A percentile compares a stretch with the other conserved stretches of the same genome.
phyloP scores from a whole-genome alignment of 208 protist genomes.

The Acanthamoeba castellanii region DNA sequence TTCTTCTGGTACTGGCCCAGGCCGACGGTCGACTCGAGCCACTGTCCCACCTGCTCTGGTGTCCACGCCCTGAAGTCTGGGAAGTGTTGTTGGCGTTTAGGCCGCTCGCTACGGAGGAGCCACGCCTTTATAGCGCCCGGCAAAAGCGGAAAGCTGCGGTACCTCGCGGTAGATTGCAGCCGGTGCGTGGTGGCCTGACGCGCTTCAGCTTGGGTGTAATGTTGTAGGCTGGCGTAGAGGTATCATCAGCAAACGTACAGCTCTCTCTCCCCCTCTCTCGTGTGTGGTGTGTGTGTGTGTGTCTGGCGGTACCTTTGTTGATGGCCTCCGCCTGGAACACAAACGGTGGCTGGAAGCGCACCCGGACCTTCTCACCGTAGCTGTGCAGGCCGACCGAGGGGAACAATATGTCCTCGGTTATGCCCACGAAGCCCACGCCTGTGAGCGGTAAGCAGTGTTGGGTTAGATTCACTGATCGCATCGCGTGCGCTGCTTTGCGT shows the following conservation, averaged over 20 bases:
- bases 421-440: not conserved
- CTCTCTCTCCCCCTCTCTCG: not conserved
- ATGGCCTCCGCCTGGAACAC: constrained; percentile 29
- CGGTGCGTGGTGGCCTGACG: not conserved
- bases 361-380: constrained; percentile 16
- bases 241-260: not conserved
- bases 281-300: not conserved
- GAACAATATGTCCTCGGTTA: not conserved
- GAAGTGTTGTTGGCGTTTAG: not conserved
- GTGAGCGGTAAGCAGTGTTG: too few relatives aligned
- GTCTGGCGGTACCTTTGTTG: not conserved
- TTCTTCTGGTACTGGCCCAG: constrained; percentile 10
- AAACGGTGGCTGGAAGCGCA: constrained; percentile 15
- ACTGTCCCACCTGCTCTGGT: not conserved
- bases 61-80: not conserved
- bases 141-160: not conserved
- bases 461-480: too few relatives aligned
- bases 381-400: not conserved
- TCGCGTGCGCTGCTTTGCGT: too few relatives aligned
- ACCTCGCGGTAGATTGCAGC: not conserved
- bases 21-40: constrained; percentile 9
- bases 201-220: not conserved
- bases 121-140: not conserved
- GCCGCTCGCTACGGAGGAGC: too few relatives aligned
- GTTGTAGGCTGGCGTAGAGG: not conserved